Base-by-base conservation (phyloP, 2,329 filamentous ascomycete genomes). In the Fusarium musae region DNA sequence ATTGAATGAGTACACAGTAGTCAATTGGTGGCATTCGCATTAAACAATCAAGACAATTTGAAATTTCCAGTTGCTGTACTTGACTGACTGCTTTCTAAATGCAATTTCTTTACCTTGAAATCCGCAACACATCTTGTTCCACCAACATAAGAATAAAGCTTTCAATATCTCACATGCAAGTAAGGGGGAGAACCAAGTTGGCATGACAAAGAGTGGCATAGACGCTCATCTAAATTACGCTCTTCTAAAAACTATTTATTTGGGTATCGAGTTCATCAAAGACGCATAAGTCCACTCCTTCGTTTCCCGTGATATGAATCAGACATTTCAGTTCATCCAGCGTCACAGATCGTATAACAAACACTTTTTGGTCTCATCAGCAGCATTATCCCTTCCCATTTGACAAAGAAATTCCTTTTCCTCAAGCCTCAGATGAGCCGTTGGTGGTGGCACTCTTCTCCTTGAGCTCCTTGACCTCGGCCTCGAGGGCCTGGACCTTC, bases 181-280 rank as follows among this genome's bases (percentile, higher is more conserved):
- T 21, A 56, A 15, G n/a, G n/a, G 23, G 52, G n/a, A 44, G 43
- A 40, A 30, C 39, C 17, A 21, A 17, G 34, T 44, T 53, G 58
- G 59, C 66, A 69, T 64, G 65, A 66, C 67, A 72, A 73, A 67
- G 70, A 73, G 70, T 73, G 70, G 66, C 70, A 73, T 73, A 71
- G 70, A 71, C 70, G 70, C 70, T 73, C 70, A 69, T 69, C 66
- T 69, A 69, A 69, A 69, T 69, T 69, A 69, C 66, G 66, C 58
- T 73, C 70, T 73, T 74, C 70, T 73, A 73, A 73, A 72, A 77
- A 71, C 64, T 75, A 74, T 75, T 70, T 71, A 75, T 69, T 78
- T 78, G 76, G 76, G 76, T 78, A 78, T 78, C 76, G 76, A 78
- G 74, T 77, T 78, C 76, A 78, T 78, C 76, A 78, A 77, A 78